Base-by-base conservation (phyloP, 1,284 basidiomycete species). In the Puccinia sorghi region DNA sequence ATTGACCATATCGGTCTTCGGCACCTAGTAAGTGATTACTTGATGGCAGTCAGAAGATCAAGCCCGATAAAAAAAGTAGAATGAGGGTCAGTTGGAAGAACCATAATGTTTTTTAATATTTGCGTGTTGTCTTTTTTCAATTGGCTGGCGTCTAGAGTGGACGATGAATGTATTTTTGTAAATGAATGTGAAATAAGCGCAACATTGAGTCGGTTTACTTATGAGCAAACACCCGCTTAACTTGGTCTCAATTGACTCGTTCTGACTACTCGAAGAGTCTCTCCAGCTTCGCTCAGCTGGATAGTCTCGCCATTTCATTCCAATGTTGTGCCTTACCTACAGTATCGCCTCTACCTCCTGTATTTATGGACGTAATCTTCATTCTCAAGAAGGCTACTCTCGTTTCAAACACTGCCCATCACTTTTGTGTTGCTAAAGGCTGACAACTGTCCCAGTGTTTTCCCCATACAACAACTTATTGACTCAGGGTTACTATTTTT, bases 201-300 rank as follows among this genome's bases (percentile, higher is more conserved):
- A 81, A 84, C 66, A 82, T 84, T 7, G 7, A 7, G 5, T 61
- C 8, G 37, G 37, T 61, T 61, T 61, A 61, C 37, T 61, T 61
- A n/a, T n/a, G n/a, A n/a, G n/a, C 32, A 32, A 32, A 32, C 32
- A 32, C 1, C 4, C 32, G n/a, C n/a, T n/a, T n/a, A n/a, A 32
- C 32, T 32, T 32, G 32, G 4, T 32, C 32, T 2, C 32, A 32
- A 32, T 32, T 56, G 54, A 25, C 17, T 59, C 25, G 37, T 59
- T 37, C 15, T 4, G 8, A 8, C 32, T 4, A 32, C 32, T 32
- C 32, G 32, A 17, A 37, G 57, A 5, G 20, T 52, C 20, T 52
- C 20, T 52, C 20, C 20, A 52, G 7, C 20, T 11, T 52, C 50
- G 50, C 37, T 4, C 32, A 12, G 32, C 27, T 32, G 32, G 32